Evolutionary conservation across 768 basidiomycete genomes (phyloP).

Genomic region (Suillus subaureus): DNA sequence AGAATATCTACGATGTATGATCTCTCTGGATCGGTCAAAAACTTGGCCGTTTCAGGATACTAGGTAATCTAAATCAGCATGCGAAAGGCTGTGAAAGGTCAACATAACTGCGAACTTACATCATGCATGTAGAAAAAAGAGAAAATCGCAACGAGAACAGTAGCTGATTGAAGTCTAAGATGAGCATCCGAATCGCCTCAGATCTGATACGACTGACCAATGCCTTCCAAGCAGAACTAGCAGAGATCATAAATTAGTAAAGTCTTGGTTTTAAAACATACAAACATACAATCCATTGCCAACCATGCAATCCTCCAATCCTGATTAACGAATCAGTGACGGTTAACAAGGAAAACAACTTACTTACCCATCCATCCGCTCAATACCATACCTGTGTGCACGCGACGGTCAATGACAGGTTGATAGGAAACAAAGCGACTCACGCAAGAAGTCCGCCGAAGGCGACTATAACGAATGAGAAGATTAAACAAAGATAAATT

Average conservation of each 20-base stretch:
- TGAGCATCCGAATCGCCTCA: background rate
- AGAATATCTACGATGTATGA: constrained; percentile 40
- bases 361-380: constrained; percentile 37
- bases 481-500: background rate
- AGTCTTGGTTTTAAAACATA: background rate
- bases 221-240: constrained; percentile 36
- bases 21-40: constrained; percentile 50
- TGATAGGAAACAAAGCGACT: constrained; percentile 15
- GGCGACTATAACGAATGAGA: constrained; percentile 27
- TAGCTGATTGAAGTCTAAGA: constrained; percentile 17
- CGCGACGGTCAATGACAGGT: background rate
- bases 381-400: constrained; percentile 36
- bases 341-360: constrained; percentile 20
- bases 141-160: constrained; percentile 18
- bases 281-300: constrained; percentile 39
- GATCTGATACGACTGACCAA: constrained; percentile 19
- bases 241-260: background rate
- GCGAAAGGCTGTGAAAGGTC: background rate
- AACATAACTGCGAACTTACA: constrained; percentile 30
- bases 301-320: constrained; percentile 34
- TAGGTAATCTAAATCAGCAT: constrained; percentile 16
- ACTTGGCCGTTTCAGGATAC: constrained; percentile 62
- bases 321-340: background rate
- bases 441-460: constrained; percentile 53
- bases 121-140: constrained; percentile 57